Evolutionary conservation across 164 flowering plant genomes (phyloP), one percentile per base, ranked within the genome.

Genomic region (Brasenia schreberi): DNA sequence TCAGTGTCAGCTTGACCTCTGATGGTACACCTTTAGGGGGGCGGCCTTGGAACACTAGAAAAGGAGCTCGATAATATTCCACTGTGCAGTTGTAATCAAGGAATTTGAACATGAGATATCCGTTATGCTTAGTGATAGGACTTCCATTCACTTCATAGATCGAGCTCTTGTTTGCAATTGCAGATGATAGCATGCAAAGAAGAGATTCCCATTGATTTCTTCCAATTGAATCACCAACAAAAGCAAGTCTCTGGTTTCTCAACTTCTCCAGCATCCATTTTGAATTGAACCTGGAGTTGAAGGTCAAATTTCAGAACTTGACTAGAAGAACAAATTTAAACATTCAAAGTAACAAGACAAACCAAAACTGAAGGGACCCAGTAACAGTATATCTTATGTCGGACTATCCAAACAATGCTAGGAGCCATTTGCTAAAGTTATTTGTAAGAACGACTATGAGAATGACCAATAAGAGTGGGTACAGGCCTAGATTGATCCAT

Each of bases 181-280:
- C 96, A 64, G 91, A 83, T 39, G 99, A 84, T 5, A 95, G 92
- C 98, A 95, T 83, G 76, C 99, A 95, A 3, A 95, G 85, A 17
- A 92, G 82, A 9, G 99, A 95, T 69, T 95, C 99, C 99, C 98
- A 95, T 68, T 95, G 99, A 74, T 95, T 95, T 82, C 99, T 81
- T 67, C 99, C 99, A 63, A 95, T 95, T 16, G 99, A 95, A 75
- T 95, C 99, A 0, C 99, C 99, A 11, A 82, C 92, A 67, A 95
- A 95, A 3, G 85, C 96, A 19, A 92, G 56, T 53, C 98, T 77
- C 61, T 78, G 81, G 80, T 87, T 83, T 52, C 91, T 69, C 52
- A 95, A 69, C 68, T 80, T 88, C 76, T 92, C 97, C 80, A 95
- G 72, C 96, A 95, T 84, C 59, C 71, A 10, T 58, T 66, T 86